phyloP scores from a whole-genome alignment of 208 protist species.

The Porcisia deanei region DNA sequence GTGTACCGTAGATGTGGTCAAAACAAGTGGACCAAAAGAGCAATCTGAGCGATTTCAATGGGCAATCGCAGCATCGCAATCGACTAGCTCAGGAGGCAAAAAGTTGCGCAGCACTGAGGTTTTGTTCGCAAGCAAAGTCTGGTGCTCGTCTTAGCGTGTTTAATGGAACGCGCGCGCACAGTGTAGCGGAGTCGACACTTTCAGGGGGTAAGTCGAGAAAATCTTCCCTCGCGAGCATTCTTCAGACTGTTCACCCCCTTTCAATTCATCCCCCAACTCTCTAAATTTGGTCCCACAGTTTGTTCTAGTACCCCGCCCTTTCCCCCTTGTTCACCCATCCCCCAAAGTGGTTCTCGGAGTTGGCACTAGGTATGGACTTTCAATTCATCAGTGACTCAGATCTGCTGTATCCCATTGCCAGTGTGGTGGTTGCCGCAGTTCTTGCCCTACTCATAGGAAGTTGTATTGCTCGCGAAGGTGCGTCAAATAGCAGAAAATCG shows the following conservation, averaged over 20 bases:
- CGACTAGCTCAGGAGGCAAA: not conserved
- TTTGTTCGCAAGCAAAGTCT: not conserved
- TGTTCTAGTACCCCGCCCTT: not conserved
- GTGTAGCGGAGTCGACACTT: not conserved
- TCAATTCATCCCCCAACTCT: not conserved
- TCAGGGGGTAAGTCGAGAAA: not conserved
- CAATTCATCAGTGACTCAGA: conserved; percentile 37
- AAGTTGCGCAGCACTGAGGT: not conserved
- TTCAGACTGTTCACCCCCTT: not conserved
- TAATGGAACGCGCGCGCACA: not conserved
- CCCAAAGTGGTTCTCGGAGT: not conserved
- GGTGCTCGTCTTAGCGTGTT: not conserved
- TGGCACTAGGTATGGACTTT: conserved; percentile 27
- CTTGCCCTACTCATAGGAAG: conserved; percentile 16
- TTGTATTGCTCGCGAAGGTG: not conserved
- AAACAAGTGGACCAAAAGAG: not conserved
- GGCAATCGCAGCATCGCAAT: not conserved
- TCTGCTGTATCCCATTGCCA: conserved; percentile 29
- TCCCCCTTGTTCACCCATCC: not conserved
- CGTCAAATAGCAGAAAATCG: not conserved
- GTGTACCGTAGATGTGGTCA: not conserved
- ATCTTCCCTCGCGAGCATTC: not conserved
- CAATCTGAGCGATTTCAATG: not conserved
- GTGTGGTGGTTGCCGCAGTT: conserved; percentile 19
- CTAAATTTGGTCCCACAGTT: not conserved